phyloP scores from a whole-genome alignment of 352 stramenopile species.

The Globisporangium barbulae region DNA sequence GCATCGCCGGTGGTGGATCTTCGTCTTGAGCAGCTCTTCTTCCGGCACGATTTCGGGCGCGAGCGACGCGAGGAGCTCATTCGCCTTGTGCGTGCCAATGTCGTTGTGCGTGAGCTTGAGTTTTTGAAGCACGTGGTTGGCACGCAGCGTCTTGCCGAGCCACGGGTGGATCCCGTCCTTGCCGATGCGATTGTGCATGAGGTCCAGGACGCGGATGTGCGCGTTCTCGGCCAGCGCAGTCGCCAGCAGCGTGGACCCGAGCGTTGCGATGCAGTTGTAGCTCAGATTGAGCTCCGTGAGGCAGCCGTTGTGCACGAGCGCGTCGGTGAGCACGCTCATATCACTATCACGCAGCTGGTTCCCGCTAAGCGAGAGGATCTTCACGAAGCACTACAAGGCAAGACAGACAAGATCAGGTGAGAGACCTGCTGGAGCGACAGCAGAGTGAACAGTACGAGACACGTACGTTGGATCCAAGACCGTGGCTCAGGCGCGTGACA shows the following conservation, averaged over 20 bases:
- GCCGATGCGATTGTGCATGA: slow-evolving; percentile 71
- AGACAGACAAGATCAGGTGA: slow-evolving; percentile 2
- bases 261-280: slow-evolving; percentile 60
- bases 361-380: slow-evolving; percentile 53
- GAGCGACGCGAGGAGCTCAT: slow-evolving; percentile 49
- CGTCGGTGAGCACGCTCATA: slow-evolving; percentile 45
- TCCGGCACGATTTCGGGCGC: slow-evolving; percentile 35
- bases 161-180: slow-evolving; percentile 50
- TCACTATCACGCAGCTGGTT: slow-evolving; percentile 59
- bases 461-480: slow-evolving; percentile 54
- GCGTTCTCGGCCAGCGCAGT: slow-evolving; percentile 42
- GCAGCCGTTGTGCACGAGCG: slow-evolving; percentile 49
- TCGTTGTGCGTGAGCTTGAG: slow-evolving; percentile 69
- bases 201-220: slow-evolving; percentile 42
- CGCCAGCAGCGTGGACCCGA: slow-evolving; percentile 53
- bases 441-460: background rate
- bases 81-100: slow-evolving; percentile 50
- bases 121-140: slow-evolving; percentile 44
- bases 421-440: background rate
- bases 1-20: slow-evolving; percentile 26
- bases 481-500: slow-evolving; percentile 38
- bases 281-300: slow-evolving; percentile 57
- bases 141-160: slow-evolving; percentile 54
- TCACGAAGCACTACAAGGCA: slow-evolving; percentile 46
- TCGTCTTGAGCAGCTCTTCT: slow-evolving; percentile 54